Evolutionary conservation across 164 flowering plant genomes (phyloP).

Genomic region (Annona squamosa): DNA sequence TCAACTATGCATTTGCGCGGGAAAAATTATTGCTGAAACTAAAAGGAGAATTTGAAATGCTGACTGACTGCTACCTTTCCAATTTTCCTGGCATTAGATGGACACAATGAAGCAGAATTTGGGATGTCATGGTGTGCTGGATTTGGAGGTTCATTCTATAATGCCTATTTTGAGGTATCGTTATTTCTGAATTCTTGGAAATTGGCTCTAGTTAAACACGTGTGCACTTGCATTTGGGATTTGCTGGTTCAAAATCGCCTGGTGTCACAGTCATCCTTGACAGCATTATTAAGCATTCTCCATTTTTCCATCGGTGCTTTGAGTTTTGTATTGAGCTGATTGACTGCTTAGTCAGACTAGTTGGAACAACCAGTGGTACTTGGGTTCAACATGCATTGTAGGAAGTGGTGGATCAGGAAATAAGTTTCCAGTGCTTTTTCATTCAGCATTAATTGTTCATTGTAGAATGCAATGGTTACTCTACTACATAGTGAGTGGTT

Average conservation of each 20-base stretch:
- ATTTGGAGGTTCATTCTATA: slow-evolving; percentile 82
- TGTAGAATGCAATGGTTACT: too few species aligned
- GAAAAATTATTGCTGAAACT: neutral
- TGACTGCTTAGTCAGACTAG: neutral
- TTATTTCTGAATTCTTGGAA: neutral
- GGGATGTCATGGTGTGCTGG: slow-evolving; percentile 99
- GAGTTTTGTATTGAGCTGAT: neutral
- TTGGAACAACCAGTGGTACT: neutral
- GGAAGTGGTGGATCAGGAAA: neutral
- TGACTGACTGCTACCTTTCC: too few species aligned
- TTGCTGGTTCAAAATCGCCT: neutral
- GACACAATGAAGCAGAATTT: slow-evolving; percentile 95
- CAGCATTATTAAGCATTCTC: neutral
- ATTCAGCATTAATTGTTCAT: too few species aligned
- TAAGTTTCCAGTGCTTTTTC: too few species aligned
- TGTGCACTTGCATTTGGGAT: neutral
- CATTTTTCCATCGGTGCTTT: neutral
- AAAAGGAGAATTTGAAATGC: neutral
- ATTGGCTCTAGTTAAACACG: neutral
- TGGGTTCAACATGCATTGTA: neutral
- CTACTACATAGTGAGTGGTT: too few species aligned
- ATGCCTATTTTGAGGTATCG: slow-evolving; percentile 86
- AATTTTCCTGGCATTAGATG: slow-evolving; percentile 43
- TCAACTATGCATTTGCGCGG: neutral
- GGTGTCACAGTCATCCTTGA: neutral